A percentile compares a stretch with the other conserved stretches of the same genome.
phyloP scores from a whole-genome alignment of 352 stramenopile species.

The Phytophthora chlamydospora region DNA sequence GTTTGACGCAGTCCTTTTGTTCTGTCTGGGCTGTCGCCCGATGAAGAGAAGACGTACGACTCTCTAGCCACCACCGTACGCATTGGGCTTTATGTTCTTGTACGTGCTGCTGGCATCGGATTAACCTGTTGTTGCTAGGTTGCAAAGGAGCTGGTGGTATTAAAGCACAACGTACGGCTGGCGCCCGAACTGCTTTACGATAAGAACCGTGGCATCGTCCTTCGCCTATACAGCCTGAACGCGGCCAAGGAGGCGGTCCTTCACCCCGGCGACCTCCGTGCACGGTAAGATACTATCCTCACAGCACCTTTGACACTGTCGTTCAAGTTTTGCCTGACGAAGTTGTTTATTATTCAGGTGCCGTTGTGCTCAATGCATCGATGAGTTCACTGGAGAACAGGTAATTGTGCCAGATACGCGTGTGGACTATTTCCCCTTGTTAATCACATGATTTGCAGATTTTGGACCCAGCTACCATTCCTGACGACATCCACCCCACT shows the following conservation, averaged over 20 bases:
- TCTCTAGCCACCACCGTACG: constrained; percentile 62
- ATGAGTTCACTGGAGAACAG: constrained; percentile 87
- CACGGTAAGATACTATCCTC: constrained; percentile 42
- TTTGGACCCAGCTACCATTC: constrained; percentile 70
- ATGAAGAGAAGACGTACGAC: constrained; percentile 77
- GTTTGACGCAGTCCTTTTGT: constrained; percentile 73
- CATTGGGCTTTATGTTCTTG: neutral
- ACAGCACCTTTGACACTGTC: neutral
- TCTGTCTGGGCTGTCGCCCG: constrained; percentile 65
- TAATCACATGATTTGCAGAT: constrained; percentile 45
- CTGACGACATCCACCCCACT: constrained; percentile 82
- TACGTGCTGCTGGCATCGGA: neutral
- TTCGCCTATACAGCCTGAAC: constrained; percentile 75
- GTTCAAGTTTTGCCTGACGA: neutral
- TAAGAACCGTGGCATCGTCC: constrained; percentile 77
- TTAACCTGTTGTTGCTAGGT: constrained; percentile 44
- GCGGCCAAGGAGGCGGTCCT: constrained; percentile 79
- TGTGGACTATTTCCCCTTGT: neutral
- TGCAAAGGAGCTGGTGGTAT: constrained; percentile 77
- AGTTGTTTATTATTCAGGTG: constrained; percentile 47
- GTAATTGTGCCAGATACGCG: constrained; percentile 30
- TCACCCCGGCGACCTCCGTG: constrained; percentile 75
- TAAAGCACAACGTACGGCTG: constrained; percentile 73
- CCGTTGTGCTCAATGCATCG: constrained; percentile 85
- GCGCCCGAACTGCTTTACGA: constrained; percentile 84